phyloP scores from a whole-genome alignment of 2,329 filamentous ascomycete genomes.

The Cladosporium oxysporum region DNA sequence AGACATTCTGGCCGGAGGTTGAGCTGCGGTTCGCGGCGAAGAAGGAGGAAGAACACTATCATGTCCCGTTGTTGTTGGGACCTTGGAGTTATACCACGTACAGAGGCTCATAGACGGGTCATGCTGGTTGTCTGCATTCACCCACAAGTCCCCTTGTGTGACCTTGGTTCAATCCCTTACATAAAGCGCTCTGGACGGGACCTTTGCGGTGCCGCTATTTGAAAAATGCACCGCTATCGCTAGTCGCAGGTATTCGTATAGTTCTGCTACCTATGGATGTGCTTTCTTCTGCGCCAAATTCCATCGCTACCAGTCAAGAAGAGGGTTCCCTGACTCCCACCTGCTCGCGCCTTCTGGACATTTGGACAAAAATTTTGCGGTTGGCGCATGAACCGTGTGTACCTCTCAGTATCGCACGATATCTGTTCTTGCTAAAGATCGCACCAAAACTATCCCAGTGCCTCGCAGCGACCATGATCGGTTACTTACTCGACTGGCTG shows the following conservation, averaged over 20 bases:
- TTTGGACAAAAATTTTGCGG: not conserved
- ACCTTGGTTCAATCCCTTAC: not conserved
- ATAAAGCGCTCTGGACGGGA: not conserved
- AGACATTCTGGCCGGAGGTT: slow-evolving; percentile 60
- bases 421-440: not conserved
- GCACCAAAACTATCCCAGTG: not conserved
- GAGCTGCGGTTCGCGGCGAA: slow-evolving; percentile 55
- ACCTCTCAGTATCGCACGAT: not conserved
- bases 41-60: slow-evolving; percentile 64
- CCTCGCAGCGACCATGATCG: not conserved
- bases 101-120: slow-evolving; percentile 61
- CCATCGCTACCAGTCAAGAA: too few relatives aligned
- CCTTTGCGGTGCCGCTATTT: too few relatives aligned
- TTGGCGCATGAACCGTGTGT: not conserved
- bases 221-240: too few relatives aligned
- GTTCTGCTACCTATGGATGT: not conserved
- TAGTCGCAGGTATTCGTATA: not conserved
- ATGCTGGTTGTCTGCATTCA: not conserved
- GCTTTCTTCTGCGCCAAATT: too few relatives aligned
- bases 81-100: slow-evolving; percentile 84
- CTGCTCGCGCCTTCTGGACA: not conserved
- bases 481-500: not conserved
- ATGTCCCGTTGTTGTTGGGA: slow-evolving; percentile 75
- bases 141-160: not conserved
- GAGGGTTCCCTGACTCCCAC: too few relatives aligned